phyloP scores from a whole-genome alignment of 306 rosid species.

The Castanopsis chinensis region DNA sequence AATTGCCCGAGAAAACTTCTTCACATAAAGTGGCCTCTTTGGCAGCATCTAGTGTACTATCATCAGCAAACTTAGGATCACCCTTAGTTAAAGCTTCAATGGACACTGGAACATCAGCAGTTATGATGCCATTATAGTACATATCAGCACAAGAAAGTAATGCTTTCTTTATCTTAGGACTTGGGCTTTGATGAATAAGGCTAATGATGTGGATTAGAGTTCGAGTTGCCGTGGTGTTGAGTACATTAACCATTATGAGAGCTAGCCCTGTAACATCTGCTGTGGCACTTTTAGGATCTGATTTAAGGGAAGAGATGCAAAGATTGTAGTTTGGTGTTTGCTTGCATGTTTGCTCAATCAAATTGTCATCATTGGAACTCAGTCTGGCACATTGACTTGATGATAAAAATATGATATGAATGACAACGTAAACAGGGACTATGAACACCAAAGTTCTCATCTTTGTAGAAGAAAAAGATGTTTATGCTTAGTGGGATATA shows the following conservation, averaged over 20 bases:
- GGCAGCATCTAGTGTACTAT: conserved; percentile 32
- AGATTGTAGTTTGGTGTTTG: conserved; percentile 38
- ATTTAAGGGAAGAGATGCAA: conserved; percentile 28
- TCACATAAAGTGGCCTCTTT: conserved; percentile 35
- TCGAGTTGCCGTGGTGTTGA: conserved; percentile 21
- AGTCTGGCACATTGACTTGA: conserved; percentile 6
- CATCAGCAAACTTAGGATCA: conserved; percentile 38
- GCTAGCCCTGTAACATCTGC: conserved; percentile 37
- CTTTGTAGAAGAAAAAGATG: background rate
- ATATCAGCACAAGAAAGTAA: conserved; percentile 25
- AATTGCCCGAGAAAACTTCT: conserved; percentile 26
- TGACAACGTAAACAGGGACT: background rate
- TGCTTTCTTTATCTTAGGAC: background rate
- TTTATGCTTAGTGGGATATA: too few relatives aligned
- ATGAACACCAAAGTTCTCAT: conserved; percentile 17
- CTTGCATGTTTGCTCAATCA: conserved; percentile 40
- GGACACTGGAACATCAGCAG: conserved; percentile 40
- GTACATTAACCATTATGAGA: conserved; percentile 27
- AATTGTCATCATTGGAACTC: background rate
- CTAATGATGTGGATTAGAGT: conserved; percentile 1
- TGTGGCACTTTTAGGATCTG: conserved; percentile 27
- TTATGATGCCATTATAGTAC: conserved; percentile 18
- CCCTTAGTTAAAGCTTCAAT: conserved; percentile 33
- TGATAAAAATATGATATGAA: conserved; percentile 14
- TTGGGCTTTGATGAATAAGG: conserved; percentile 1